phyloP scores from a whole-genome alignment of 2,329 filamentous ascomycete species.

The Fusarium sp. region DNA sequence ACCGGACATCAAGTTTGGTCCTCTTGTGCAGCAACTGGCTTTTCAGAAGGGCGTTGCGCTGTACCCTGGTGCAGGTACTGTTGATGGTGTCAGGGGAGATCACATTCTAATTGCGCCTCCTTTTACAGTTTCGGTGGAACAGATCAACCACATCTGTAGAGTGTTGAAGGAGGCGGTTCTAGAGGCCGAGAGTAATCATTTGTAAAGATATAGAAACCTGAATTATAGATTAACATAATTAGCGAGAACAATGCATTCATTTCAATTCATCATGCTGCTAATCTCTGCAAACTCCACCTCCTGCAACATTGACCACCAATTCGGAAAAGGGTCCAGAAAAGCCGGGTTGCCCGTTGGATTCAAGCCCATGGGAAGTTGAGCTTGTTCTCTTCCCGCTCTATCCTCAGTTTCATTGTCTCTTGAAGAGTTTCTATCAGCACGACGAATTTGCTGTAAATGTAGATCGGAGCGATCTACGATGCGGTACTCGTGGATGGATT shows the following conservation, averaged over 20 bases:
- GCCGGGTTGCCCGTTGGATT: background rate
- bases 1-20: constrained; percentile 40
- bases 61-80: constrained; percentile 70
- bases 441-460: constrained; percentile 35
- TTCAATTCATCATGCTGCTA: constrained; percentile 22
- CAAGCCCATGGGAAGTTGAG: background rate
- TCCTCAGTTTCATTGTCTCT: background rate
- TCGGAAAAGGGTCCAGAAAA: constrained; percentile 34
- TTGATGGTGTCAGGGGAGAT: constrained; percentile 68
- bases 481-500: constrained; percentile 36
- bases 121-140: constrained; percentile 63
- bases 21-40: constrained; percentile 44
- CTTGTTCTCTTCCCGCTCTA: background rate
- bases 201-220: background rate
- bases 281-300: constrained; percentile 37
- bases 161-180: constrained; percentile 21
- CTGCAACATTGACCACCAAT: constrained; percentile 42
- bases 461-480: constrained; percentile 35
- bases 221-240: background rate
- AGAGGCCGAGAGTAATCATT: constrained; percentile 15
- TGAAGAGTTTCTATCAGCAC: constrained; percentile 28
- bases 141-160: constrained; percentile 32
- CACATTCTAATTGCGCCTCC: constrained; percentile 75
- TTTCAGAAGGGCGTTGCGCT: constrained; percentile 53
- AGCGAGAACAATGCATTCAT: background rate